Evolutionary conservation across 441 rosid species (phyloP).

Genomic region (Eruca vesicaria): DNA sequence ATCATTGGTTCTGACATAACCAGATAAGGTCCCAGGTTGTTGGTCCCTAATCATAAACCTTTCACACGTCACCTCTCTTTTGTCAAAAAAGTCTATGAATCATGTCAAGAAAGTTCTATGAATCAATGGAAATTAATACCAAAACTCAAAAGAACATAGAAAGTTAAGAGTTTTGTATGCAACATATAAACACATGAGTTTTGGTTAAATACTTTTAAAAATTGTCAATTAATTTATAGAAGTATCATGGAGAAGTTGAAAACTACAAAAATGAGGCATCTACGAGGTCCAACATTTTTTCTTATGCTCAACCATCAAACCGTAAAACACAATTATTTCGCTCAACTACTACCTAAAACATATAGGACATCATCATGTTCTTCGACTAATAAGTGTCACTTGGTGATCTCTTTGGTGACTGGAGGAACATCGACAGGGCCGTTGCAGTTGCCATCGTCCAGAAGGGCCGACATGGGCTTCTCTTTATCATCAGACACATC

Average conservation of each 20-base stretch:
- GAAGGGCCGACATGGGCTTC: conserved; percentile 32
- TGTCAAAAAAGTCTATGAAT: too few relatives aligned
- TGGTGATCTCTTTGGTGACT: conserved; percentile 27
- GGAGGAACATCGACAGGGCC: conserved; percentile 31
- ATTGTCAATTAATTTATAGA: neutral
- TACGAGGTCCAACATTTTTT: neutral
- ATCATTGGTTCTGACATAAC: conserved; percentile 52
- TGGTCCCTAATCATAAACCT: conserved; percentile 27
- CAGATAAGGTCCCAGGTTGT: conserved; percentile 55
- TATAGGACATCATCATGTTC: neutral
- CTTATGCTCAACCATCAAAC: neutral
- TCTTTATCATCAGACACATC: conserved; percentile 40
- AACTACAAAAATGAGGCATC: neutral
- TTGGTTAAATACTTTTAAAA: too few relatives aligned
- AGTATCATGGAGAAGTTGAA: neutral
- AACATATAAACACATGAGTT: too few relatives aligned
- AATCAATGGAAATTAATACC: too few relatives aligned
- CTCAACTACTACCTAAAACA: neutral
- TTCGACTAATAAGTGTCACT: conserved; percentile 1
- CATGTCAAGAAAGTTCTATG: too few relatives aligned
- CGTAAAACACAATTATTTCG: neutral
- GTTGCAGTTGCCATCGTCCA: conserved; percentile 31
- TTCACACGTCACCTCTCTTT: too few relatives aligned
- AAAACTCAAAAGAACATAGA: too few relatives aligned
- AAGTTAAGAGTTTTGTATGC: too few relatives aligned